These are phyloP conservation scores for Termitomyces bulborhizus DNA, from an alignment of 768 basidiomycete genomes.

Conservation along the genomic window DNA sequence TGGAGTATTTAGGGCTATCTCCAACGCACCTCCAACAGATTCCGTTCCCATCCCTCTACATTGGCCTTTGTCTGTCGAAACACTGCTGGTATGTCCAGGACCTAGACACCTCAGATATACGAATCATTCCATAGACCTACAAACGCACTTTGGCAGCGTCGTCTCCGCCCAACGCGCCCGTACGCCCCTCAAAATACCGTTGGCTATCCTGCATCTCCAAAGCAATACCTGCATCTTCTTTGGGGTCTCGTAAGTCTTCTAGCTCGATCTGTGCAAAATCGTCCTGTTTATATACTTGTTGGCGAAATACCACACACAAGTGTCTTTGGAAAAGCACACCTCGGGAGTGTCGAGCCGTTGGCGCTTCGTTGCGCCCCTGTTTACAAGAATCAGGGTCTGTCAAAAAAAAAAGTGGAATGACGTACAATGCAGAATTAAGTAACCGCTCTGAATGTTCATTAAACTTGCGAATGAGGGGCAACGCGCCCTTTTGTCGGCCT, in stretches of 20 bases:
- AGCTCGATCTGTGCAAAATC: constrained; percentile 62
- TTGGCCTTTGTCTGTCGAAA: constrained; percentile 41
- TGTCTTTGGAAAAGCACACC: constrained; percentile 24
- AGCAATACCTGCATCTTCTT: constrained; percentile 59
- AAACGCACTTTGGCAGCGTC: constrained; percentile 20
- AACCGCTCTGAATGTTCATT: constrained; percentile 95
- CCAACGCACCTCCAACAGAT: constrained; percentile 47
- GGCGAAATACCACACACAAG: not conserved
- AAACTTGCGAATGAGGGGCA: constrained; percentile 94
- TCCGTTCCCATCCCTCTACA: constrained; percentile 50
- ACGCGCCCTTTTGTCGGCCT: constrained; percentile 77
- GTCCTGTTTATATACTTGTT: constrained; percentile 21
- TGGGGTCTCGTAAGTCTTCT: constrained; percentile 75
- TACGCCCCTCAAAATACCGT: constrained; percentile 68
- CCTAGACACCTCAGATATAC: constrained; percentile 21
- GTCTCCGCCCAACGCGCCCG: constrained; percentile 25
- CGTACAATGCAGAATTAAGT: constrained; percentile 71
- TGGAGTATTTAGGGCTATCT: not conserved
- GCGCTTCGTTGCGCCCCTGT: constrained; percentile 61
- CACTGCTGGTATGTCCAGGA: constrained; percentile 40
- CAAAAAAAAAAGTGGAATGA: not conserved
- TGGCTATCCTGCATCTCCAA: constrained; percentile 86
- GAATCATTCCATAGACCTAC: not conserved
- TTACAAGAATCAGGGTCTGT: not conserved
- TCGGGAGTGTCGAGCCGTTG: constrained; percentile 38